A percentile compares a stretch with the other conserved stretches of the same genome.
These are phyloP conservation scores for Penicillium nordicum DNA, from an alignment of 2,329 filamentous ascomycete species.

Conservation along the genomic window DNA sequence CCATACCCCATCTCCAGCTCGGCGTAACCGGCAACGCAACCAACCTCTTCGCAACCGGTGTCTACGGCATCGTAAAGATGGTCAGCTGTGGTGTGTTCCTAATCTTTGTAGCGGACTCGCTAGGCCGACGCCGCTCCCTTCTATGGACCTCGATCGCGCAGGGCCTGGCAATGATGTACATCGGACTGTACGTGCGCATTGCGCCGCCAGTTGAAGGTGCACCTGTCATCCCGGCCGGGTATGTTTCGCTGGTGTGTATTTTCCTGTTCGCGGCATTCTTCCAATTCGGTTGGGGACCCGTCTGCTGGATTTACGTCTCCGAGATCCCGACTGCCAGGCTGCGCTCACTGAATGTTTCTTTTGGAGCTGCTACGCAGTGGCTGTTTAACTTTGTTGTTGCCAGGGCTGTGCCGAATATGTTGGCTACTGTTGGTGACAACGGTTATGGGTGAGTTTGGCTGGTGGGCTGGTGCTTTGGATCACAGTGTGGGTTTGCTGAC, in stretches of 20 bases:
- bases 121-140: constrained; percentile 62
- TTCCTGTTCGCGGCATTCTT: constrained; percentile 70
- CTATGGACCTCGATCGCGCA: constrained; percentile 64
- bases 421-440: constrained; percentile 51
- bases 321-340: constrained; percentile 68
- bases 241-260: constrained; percentile 67
- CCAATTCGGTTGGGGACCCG: constrained; percentile 68
- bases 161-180: constrained; percentile 63
- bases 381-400: constrained; percentile 72
- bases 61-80: constrained; percentile 71
- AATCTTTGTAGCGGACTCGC: constrained; percentile 64
- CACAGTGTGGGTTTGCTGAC: constrained; percentile 25
- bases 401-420: constrained; percentile 64
- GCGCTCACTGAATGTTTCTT: constrained; percentile 63
- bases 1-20: constrained; percentile 43
- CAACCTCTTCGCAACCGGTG: constrained; percentile 67
- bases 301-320: constrained; percentile 69
- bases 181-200: constrained; percentile 62
- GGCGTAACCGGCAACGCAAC: constrained; percentile 57
- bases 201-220: constrained; percentile 49
- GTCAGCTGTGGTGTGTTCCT: constrained; percentile 62
- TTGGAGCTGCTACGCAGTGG: constrained; percentile 68
- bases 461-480: background rate
- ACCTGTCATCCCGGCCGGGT: constrained; percentile 62
- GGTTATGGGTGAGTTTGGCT: constrained; percentile 46